Percentiles rank a stretch among this genome's conserved stretches.
phyloP scores from a whole-genome alignment of 768 basidiomycete species.

The Podaxis mareebaensis region DNA sequence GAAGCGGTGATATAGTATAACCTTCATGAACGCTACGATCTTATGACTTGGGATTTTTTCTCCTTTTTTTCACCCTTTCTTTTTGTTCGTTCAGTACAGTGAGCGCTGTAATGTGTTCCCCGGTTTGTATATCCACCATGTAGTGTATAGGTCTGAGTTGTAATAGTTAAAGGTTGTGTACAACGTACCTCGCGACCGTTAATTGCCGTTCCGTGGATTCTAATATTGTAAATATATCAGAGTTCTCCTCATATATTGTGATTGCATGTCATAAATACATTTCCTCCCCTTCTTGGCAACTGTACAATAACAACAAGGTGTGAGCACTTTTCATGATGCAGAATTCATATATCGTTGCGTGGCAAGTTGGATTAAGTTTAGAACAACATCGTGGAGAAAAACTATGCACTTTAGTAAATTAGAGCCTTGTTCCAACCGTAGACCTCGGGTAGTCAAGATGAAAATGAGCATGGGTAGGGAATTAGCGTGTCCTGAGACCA shows the following conservation, averaged over 20 bases:
- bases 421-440: background rate
- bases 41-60: background rate
- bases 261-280: too few species aligned
- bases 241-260: too few species aligned
- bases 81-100: background rate
- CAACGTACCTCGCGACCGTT: too few species aligned
- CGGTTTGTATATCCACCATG: background rate
- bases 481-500: conserved; percentile 17
- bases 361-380: too few species aligned
- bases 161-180: background rate
- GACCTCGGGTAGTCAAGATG: background rate
- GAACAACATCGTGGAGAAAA: too few species aligned
- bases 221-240: too few species aligned
- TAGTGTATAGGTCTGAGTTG: background rate
- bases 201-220: too few species aligned
- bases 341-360: too few species aligned
- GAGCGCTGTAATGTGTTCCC: background rate
- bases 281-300: too few species aligned
- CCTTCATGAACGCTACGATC: background rate
- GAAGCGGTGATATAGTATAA: background rate
- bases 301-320: too few species aligned
- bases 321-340: too few species aligned
- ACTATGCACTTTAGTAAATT: too few species aligned
- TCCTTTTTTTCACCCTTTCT: background rate
- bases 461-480: background rate